Conservation (phyloP, 2,329 filamentous ascomycete genomes). For the Helotiales sp. region DNA sequence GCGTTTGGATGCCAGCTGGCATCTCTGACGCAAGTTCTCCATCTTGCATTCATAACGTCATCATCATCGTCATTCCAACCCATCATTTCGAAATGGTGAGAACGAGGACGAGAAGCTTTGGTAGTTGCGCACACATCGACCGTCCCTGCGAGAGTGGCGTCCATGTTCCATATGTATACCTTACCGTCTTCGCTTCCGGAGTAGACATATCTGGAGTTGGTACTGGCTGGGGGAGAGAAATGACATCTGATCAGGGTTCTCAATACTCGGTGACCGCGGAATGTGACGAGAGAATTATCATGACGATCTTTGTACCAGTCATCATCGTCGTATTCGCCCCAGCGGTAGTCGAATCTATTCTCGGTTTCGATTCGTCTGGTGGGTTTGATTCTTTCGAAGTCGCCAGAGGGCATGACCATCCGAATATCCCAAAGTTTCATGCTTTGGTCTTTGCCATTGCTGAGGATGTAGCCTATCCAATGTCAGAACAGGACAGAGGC, state of each 20-base stretch:
- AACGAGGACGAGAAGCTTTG: constrained; percentile 56
- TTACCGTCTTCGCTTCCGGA: constrained; percentile 87
- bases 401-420: constrained; percentile 77
- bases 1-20: constrained; percentile 71
- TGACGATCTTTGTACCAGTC: constrained; percentile 73
- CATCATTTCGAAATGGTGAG: constrained; percentile 32
- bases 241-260: constrained; percentile 93
- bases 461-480: constrained; percentile 69
- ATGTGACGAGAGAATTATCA: constrained; percentile 92
- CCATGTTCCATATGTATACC: constrained; percentile 90
- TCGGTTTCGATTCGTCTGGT: constrained; percentile 48
- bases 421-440: constrained; percentile 97
- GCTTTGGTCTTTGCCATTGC: constrained; percentile 93
- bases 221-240: constrained; percentile 84
- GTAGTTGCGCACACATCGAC: constrained; percentile 79
- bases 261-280: constrained; percentile 84
- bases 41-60: constrained; percentile 35
- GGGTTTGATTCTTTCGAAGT: constrained; percentile 57
- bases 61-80: constrained; percentile 28
- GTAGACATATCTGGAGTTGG: constrained; percentile 90
- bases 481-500: not conserved
- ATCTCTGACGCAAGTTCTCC: constrained; percentile 71
- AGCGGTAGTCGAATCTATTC: constrained; percentile 74
- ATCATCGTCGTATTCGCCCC: constrained; percentile 62
- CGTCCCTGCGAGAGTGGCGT: constrained; percentile 76